phyloP scores from a whole-genome alignment of 306 rosid species.

The Dicorynia guianensis region DNA sequence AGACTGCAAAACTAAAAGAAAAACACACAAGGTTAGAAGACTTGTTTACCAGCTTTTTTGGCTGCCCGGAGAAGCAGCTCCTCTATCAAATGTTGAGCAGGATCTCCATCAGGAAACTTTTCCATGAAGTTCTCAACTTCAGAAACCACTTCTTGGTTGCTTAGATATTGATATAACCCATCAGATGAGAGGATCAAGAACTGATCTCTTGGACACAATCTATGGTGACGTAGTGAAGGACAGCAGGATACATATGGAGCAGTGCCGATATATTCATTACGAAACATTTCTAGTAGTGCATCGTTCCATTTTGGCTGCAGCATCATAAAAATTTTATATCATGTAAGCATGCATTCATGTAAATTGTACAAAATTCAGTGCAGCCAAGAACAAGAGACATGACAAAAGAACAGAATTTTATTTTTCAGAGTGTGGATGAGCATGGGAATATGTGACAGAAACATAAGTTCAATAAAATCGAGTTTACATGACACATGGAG shows the following conservation, averaged over 20 bases:
- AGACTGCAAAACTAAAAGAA: conserved; percentile 27
- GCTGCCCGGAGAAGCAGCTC: conserved; percentile 99
- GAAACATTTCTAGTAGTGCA: conserved; percentile 90
- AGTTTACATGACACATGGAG: neutral
- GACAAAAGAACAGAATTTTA: conserved; percentile 31
- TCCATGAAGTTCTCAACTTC: conserved; percentile 95
- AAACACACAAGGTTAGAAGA: conserved; percentile 36
- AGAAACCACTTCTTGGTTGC: conserved; percentile 95
- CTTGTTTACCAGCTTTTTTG: conserved; percentile 82
- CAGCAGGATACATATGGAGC: conserved; percentile 90
- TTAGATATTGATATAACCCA: conserved; percentile 93
- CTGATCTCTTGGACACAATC: conserved; percentile 84
- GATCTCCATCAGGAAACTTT: conserved; percentile 99
- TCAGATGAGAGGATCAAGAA: conserved; percentile 97
- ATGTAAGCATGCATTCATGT: conserved; percentile 32
- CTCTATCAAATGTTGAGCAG: conserved; percentile 99
- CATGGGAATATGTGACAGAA: conserved; percentile 17
- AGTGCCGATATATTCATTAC: conserved; percentile 92
- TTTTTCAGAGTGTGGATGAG: conserved; percentile 7
- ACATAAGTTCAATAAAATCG: conserved; percentile 8
- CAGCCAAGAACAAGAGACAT: conserved; percentile 35
- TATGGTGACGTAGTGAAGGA: conserved; percentile 94
- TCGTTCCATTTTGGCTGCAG: conserved; percentile 95
- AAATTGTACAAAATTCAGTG: conserved; percentile 24
- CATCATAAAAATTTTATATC: conserved; percentile 43